Conservation (phyloP, 306 rosid genomes). For the Vigna hirtella region DNA sequence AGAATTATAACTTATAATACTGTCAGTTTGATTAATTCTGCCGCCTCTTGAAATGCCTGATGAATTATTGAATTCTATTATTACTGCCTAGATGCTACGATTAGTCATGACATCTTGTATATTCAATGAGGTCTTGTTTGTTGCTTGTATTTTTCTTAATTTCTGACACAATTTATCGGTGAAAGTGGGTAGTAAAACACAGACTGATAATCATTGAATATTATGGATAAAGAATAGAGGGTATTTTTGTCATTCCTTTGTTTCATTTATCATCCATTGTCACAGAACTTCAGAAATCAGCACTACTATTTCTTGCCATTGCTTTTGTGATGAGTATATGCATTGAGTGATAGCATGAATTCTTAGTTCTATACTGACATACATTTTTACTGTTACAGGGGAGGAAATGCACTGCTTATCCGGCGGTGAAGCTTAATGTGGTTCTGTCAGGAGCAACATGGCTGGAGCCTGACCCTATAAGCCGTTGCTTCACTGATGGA, state of each 20-base stretch:
- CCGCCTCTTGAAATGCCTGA: conserved; percentile 6
- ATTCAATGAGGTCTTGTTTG: conserved; percentile 4
- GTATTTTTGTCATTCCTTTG: not conserved
- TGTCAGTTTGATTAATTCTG: conserved; percentile 16
- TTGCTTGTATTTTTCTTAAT: not conserved
- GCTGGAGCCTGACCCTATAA: conserved; percentile 88
- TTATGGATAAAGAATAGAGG: not conserved
- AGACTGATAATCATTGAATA: not conserved
- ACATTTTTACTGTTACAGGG: conserved; percentile 56
- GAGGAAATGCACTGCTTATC: conserved; percentile 89
- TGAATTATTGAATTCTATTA: not conserved
- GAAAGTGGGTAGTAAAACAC: conserved; percentile 6
- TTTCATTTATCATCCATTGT: not conserved
- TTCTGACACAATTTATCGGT: not conserved
- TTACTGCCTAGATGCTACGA: not conserved
- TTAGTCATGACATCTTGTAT: not conserved
- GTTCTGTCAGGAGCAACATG: conserved; percentile 75
- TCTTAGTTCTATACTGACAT: not conserved
- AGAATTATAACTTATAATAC: not conserved
- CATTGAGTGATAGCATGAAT: not conserved
- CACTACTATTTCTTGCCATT: not conserved
- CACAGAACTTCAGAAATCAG: conserved; percentile 11
- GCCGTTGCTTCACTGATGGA: conserved; percentile 84
- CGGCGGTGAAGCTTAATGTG: conserved; percentile 80
- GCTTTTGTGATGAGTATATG: not conserved